Conservation (phyloP, 208 protist species). For the Leishmania martiniquensis region DNA sequence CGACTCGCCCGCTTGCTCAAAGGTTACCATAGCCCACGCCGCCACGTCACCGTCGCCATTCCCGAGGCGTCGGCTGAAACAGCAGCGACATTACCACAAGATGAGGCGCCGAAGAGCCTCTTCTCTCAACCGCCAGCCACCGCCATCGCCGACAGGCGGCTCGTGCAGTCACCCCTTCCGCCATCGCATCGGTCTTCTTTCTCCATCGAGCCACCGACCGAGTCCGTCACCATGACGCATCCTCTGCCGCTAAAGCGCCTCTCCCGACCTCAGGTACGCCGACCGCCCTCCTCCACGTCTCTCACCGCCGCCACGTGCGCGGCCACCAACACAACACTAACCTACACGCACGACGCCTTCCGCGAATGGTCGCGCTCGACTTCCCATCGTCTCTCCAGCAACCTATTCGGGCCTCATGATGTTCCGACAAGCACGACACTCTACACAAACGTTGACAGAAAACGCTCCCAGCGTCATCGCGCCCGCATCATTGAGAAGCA, state of each 20-base stretch:
- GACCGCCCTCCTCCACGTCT: background rate
- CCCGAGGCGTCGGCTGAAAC: background rate
- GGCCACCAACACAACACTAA: background rate
- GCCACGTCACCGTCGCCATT: background rate
- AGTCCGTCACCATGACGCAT: background rate
- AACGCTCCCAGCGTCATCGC: conserved; percentile 7
- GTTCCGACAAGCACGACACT: no score
- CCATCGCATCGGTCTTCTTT: background rate
- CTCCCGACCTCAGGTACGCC: background rate
- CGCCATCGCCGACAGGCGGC: background rate
- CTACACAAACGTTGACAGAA: background rate
- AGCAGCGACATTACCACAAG: background rate
- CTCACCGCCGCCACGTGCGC: background rate
- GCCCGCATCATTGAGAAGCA: background rate
- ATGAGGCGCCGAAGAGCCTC: background rate
- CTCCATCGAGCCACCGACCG: background rate
- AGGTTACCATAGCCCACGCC: background rate
- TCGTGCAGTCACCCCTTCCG: background rate
- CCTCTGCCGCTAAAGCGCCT: background rate
- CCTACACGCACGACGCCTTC: background rate
- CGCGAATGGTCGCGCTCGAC: background rate
- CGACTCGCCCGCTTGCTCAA: conserved; percentile 6
- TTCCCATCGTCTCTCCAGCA: background rate
- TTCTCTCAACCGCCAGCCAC: background rate
- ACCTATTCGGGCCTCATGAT: background rate